Conservation (phyloP, 2,329 filamentous ascomycete genomes). For the Tympanopsis confertula region DNA sequence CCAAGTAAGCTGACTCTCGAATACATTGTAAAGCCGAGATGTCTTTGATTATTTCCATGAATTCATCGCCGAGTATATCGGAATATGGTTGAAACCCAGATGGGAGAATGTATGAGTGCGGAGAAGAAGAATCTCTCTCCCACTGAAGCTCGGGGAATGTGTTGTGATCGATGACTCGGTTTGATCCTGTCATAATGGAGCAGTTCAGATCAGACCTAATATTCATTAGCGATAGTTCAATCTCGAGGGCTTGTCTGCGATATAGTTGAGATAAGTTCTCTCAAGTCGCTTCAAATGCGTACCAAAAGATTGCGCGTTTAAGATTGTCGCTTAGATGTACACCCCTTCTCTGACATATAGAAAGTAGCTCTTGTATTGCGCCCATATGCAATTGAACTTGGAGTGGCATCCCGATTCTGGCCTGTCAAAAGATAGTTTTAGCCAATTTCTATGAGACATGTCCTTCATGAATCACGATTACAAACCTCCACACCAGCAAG, state of each 20-base stretch:
- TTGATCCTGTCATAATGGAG: slow-evolving; percentile 22
- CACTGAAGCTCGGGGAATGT: slow-evolving; percentile 28
- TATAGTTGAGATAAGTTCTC: too few relatives aligned
- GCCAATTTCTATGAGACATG: not conserved
- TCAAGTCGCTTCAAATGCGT: too few relatives aligned
- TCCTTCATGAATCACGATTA: not conserved
- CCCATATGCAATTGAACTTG: slow-evolving; percentile 29
- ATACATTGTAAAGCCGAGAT: slow-evolving; percentile 24
- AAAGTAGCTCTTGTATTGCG: slow-evolving; percentile 21
- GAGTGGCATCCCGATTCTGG: slow-evolving; percentile 18
- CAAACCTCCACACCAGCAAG: slow-evolving; percentile 28
- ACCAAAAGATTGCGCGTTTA: slow-evolving; percentile 33
- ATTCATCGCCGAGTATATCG: slow-evolving; percentile 13
- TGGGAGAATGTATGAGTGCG: slow-evolving; percentile 16
- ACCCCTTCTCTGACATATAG: slow-evolving; percentile 13
- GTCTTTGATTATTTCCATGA: slow-evolving; percentile 23
- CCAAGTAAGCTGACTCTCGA: slow-evolving; percentile 13
- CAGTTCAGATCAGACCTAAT: slow-evolving; percentile 29
- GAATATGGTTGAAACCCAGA: slow-evolving; percentile 15
- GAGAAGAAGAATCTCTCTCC: slow-evolving; percentile 18
- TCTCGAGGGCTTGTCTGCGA: slow-evolving; percentile 1
- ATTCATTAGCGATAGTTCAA: slow-evolving; percentile 2
- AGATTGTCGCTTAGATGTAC: slow-evolving; percentile 21
- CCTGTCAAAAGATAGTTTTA: slow-evolving; percentile 13
- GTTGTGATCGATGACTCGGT: slow-evolving; percentile 23